Evolutionary conservation across 176 grass and related monocot genomes (phyloP), one percentile per base, ranked within the genome.

Genomic region (Calamus simplicifolius): DNA sequence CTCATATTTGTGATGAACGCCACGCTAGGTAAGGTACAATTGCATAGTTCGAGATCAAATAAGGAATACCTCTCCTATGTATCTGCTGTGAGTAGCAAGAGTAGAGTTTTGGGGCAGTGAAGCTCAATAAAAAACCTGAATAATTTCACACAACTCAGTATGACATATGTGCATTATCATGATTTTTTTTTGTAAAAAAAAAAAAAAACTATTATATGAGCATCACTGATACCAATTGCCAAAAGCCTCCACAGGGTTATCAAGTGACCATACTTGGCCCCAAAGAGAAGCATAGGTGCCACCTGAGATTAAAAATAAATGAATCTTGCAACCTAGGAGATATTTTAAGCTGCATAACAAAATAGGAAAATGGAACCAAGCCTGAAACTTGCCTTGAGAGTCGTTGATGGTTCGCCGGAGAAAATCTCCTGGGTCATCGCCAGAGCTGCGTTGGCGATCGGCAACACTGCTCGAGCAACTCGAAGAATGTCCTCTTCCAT

Each of bases 91-190:
- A 85, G 70, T 92, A 92, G 55, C 79, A 75, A 49, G 52, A 73
- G 49, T 85, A 98, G 49, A 89, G 59, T 67, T 83, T 98, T 49
- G 93, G 87, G 18, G 88, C 16, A 48, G 87, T 92, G 73, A 98
- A 98, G 49, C 87, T 83, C 55, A 76, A 66, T 78, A 98, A 92
- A 61, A 98, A 92, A 2, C 81, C 93, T 98, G 79, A 27, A 67
- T 77, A 80, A 16, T 50, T 74, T 28, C n/a, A 49, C 57, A 27
- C 58, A 78, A 49, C 49, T 64, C 4, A 69, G 66, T 4, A 67
- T 66, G 18, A 53, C 18, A 51, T 57, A 2, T 55, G 6, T 23
- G 21, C 21, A 1, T 6, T 0, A 16, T 18, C 18, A 8, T 35
- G 8, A 70, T 15, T 62, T 30, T 53, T 25, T n/a, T n/a, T n/a